Base-by-base conservation (phyloP, 306 rosid species). In the Luffa acutangula region DNA sequence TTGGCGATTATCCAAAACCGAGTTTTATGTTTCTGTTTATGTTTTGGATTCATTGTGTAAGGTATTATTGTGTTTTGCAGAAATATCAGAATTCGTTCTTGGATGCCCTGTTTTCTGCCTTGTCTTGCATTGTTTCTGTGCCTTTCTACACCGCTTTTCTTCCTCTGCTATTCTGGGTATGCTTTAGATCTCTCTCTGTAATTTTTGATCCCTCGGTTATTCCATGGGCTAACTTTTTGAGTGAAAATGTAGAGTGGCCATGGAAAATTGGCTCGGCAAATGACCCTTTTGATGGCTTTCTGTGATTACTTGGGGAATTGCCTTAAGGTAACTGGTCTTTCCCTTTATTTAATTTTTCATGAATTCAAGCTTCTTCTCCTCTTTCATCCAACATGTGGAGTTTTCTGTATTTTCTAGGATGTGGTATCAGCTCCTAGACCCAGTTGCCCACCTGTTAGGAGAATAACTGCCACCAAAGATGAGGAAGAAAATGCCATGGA, bases 111-210 rank as follows among this genome's bases (percentile, higher is more conserved):
- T 95, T 91, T 87, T 92, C 93, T 51, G 91, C 76, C 11, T 51
- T 95, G 84, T 93, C 96, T 20, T 95, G 93, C 84, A 86, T 90
- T 81, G 98, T 95, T 59, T 95, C 98, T 62, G 97, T 92, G 74
- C 91, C 98, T 17, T 95, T 95, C 79, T 95, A 95, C 89, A 95
- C 97, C 73, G 97, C 91, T 60, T 95, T 95, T 90, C 97, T 95
- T 71, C 98, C 98, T 83, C 81, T 93, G 78, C 83, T 95, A 20
- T 95, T 91, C 84, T 95, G 98, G 98, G 97, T 92, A 85, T 53
- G 90, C 43, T 21, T 87, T 49, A 20, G 2, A 21, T 80, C 75
- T 36, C 65, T 59, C 60, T 17, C 71, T 75, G 31, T 48, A 74
- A 18, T 58, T 58, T 36, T 80, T 70, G 21, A 58, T 53, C 79